Evolutionary conservation across 306 rosid species (phyloP).

Genomic region (Rubus parviflorus): DNA sequence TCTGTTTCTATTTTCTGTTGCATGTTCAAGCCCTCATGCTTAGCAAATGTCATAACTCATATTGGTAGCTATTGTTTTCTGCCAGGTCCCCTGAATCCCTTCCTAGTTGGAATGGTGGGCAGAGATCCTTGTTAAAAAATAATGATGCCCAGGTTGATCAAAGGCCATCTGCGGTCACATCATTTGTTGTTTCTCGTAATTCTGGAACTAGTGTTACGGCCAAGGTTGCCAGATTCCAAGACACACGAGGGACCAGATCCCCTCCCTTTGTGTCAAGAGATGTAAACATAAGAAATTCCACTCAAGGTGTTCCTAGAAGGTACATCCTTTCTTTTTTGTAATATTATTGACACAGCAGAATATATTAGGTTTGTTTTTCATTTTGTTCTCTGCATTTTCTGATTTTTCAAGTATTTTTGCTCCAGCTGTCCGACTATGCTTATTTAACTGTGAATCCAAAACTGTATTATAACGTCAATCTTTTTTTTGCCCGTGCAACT

Average conservation of each 20-base stretch:
- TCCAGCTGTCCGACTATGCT: background rate
- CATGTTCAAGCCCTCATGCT: background rate
- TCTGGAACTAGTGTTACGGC: constrained; percentile 39
- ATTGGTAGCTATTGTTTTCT: constrained; percentile 29
- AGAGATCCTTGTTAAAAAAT: constrained; percentile 25
- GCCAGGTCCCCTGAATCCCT: constrained; percentile 38
- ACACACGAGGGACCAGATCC: constrained; percentile 37
- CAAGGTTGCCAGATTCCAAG: constrained; percentile 48
- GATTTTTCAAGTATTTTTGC: background rate
- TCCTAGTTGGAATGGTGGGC: constrained; percentile 40
- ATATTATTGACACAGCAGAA: background rate
- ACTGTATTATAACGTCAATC: background rate
- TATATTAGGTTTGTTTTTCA: background rate
- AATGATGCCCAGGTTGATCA: constrained; percentile 43
- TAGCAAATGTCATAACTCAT: constrained; percentile 8
- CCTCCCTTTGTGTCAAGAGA: constrained; percentile 45
- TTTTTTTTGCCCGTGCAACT: too few species aligned
- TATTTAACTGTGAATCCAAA: background rate
- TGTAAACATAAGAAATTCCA: constrained; percentile 31
- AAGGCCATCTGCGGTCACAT: constrained; percentile 39
- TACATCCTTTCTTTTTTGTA: constrained; percentile 13
- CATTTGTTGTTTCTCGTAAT: constrained; percentile 47
- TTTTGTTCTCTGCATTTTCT: background rate
- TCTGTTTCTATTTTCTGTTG: background rate
- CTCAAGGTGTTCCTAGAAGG: constrained; percentile 42